A percentile compares a stretch with the other conserved stretches of the same genome.
Evolutionary conservation across 2,329 filamentous ascomycete species (phyloP).

Genomic region (Hymenoscyphus salicellus): DNA sequence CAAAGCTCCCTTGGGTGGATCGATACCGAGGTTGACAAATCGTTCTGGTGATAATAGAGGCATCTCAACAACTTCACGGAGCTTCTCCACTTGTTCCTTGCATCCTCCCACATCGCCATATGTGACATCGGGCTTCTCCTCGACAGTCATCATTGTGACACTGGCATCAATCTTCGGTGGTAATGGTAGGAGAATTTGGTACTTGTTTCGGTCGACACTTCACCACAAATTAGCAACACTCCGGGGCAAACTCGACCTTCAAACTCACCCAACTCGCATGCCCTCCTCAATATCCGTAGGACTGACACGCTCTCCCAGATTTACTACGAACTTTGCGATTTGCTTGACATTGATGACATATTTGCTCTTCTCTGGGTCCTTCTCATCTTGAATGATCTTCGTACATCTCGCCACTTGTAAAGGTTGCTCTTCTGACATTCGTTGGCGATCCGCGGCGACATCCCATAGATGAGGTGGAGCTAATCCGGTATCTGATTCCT

Average conservation of each 20-base stretch:
- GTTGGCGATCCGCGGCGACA: conserved; percentile 93
- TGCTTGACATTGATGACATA: conserved; percentile 99
- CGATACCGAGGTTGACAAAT: conserved; percentile 98
- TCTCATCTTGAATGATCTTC: conserved; percentile 97
- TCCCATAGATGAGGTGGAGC: conserved; percentile 99
- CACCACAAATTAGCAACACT: conserved; percentile 22
- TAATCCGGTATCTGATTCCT: conserved; percentile 98
- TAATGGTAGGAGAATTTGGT: conserved; percentile 93
- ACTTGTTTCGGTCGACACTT: conserved; percentile 94
- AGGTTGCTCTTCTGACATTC: conserved; percentile 97
- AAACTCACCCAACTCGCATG: conserved; percentile 79
- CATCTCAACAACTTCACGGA: conserved; percentile 98
- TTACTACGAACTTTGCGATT: conserved; percentile 98
- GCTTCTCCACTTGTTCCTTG: conserved; percentile 99
- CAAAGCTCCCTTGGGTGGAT: conserved; percentile 94
- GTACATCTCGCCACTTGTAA: conserved; percentile 97
- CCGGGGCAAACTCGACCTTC: conserved; percentile 13
- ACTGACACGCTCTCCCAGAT: conserved; percentile 92
- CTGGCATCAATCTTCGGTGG: conserved; percentile 98
- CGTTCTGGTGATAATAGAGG: conserved; percentile 92
- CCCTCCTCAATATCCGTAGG: conserved; percentile 99
- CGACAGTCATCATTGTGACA: conserved; percentile 99
- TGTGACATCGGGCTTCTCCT: conserved; percentile 98
- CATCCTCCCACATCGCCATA: conserved; percentile 98
- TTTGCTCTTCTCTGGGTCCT: conserved; percentile 96